Evolutionary conservation across 257 asterid species (phyloP), one percentile per base, ranked within the genome.

Genomic region (Nicotiana knightiana): DNA sequence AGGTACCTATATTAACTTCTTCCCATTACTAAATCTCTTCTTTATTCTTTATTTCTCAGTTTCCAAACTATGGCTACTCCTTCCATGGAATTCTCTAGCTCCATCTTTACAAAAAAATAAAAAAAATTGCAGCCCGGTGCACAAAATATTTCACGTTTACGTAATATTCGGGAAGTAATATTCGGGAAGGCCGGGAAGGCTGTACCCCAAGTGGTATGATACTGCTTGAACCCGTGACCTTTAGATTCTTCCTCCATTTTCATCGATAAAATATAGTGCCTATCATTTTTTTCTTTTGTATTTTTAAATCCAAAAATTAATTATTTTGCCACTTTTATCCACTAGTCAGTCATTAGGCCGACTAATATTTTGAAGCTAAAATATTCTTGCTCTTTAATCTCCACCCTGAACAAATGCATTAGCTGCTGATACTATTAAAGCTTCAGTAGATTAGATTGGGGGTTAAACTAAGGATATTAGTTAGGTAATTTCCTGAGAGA

Each of bases 1-100:
- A 93, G 99, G 99, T 95, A 55, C 26, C 24, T 8, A 7, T 43
- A 12, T 3, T 67, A 55, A 32, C 76, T 53, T 79, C 9, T 58
- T 32, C 66, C 26, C 71, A 39, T 10, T 57, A 21, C 37, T 51
- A 55, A 11, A 51, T 43, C 3, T n/a, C 37, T n/a, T 64, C 3
- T 5, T 77, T 15, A 11, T 39, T 21, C 33, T 24, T 30, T 24
- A 26, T 48, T 85, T 79, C 33, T 24, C 18, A 15, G 67, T 12
- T 57, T 79, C 63, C 61, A 62, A 9, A 62, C 82, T 9, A 17
- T 68, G 6, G 3, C 58, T 53, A 15, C 6, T 53, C 17, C 58
- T 53, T 53, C 11, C 10, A 1, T 8, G 51, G 51, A 43, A 9
- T 43, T 9, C 51, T 43, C 51, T 9, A 43, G 51, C 51, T 43